Evolutionary conservation across 1,139 yeast genomes (phyloP).

Genomic region (Taiozyma sp.): DNA sequence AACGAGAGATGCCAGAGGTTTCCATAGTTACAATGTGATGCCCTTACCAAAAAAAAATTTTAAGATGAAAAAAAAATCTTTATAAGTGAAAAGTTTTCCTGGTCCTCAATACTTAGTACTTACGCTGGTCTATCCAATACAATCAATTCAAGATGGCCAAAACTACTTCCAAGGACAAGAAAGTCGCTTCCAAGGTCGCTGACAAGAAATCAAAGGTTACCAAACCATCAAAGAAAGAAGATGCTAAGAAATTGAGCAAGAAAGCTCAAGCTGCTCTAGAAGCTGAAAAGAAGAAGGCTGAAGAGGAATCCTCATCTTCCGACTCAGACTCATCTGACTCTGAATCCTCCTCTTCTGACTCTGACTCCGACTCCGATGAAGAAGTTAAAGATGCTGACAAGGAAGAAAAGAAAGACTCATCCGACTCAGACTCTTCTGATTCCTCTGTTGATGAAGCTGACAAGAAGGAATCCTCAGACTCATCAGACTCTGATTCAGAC

Average conservation of each 20-base stretch:
- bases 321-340: constrained; percentile 15
- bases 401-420: constrained; percentile 7
- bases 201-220: constrained; percentile 22
- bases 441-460: constrained; percentile 20
- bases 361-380: constrained; percentile 13
- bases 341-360: not conserved
- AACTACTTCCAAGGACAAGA: constrained; percentile 19
- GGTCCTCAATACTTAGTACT: constrained; percentile 7
- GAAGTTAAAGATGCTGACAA: constrained; percentile 17
- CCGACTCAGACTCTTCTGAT: constrained; percentile 17
- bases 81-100: constrained; percentile 2
- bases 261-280: constrained; percentile 30
- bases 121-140: not conserved
- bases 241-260: constrained; percentile 27
- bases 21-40: not conserved
- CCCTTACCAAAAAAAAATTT: constrained; percentile 1
- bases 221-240: constrained; percentile 25
- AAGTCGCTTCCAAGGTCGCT: constrained; percentile 16
- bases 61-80: constrained; percentile 7
- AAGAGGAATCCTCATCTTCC: constrained; percentile 14
- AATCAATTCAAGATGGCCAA: constrained; percentile 19
- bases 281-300: constrained; percentile 29
- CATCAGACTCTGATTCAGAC: constrained; percentile 14
- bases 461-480: constrained; percentile 14
- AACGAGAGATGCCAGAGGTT: not conserved